Base-by-base conservation (phyloP, 2,329 filamentous ascomycete genomes). In the Penicillium digitatum region DNA sequence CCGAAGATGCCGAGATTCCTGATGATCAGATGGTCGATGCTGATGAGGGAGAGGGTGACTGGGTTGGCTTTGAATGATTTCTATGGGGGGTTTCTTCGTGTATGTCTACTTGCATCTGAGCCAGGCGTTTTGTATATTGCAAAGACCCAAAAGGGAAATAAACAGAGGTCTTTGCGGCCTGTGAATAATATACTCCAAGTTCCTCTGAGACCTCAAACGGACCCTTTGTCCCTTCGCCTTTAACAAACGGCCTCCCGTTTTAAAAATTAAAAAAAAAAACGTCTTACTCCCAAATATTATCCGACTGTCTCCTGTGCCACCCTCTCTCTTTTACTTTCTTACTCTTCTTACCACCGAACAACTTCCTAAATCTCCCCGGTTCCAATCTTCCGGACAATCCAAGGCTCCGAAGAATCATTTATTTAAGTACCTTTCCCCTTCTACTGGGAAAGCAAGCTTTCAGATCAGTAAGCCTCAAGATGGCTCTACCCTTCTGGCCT, bases 41-140 rank as follows among this genome's bases (percentile, higher is more conserved):
- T 14, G 69, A 72, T 37, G 75, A 76, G n/a, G 74, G 70, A 16
- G 79, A 79, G 51, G 74, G 67, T n/a, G 78, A 77, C 49, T 83
- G 81, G 81, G 74, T 82, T 61, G 81, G 81, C 9, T 72, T 82
- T 66, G 80, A 81, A 64, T 79, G 70, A 70, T 63, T 54, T 52
- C 38, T 48, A 47, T 56, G 39, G 56, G 56, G 47, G 48, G 46
- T 57, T 37, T 47, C 34, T 22, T 34, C 22, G 44, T 57, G 44
- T 62, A 53, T 65, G 54, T 60, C 56, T 58, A 60, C 64, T 69
- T 66, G 67, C 69, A 72, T 62, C 35, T 66, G 60, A 60, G 59
- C 63, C 51, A 54, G 61, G 62, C 60, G 59, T 61, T 59, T 62
- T 55, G 47, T 55, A 59, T 61, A 61, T 57, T 55, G 55, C 56